Percentiles rank a stretch among this genome's conserved stretches.
Conservation (phyloP, 2,329 filamentous ascomycete genomes). For the Alternaria tenuissima region DNA sequence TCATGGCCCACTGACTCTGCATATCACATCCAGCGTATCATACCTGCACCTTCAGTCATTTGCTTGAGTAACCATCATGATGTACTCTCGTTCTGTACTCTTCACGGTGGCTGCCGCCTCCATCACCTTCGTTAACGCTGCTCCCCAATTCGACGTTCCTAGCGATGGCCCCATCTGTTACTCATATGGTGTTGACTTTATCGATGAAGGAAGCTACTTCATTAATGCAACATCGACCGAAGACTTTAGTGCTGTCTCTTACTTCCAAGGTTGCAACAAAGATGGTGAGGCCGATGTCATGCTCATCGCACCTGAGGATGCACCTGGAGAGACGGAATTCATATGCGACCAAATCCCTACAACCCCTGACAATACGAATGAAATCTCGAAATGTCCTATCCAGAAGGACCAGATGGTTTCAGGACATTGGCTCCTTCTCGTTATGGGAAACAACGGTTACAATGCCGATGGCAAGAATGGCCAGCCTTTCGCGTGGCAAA, state of each 20-base stretch:
- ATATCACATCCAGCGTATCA: conserved; percentile 4
- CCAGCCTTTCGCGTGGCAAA: conserved; percentile 56
- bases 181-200: conserved; percentile 54
- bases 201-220: conserved; percentile 55
- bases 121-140: conserved; percentile 29
- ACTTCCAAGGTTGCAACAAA: conserved; percentile 55
- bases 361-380: conserved; percentile 49
- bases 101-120: conserved; percentile 35
- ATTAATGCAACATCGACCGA: conserved; percentile 55
- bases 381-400: conserved; percentile 55
- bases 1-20: conserved; percentile 16
- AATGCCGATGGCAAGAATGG: conserved; percentile 22
- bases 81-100: conserved; percentile 34
- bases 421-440: conserved; percentile 55
- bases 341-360: conserved; percentile 54
- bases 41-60: conserved; percentile 11
- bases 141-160: conserved; percentile 20
- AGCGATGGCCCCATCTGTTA: conserved; percentile 38
- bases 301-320: conserved; percentile 44
- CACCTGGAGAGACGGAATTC: conserved; percentile 52
- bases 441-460: conserved; percentile 57
- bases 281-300: conserved; percentile 52
- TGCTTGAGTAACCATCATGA: conserved; percentile 17
- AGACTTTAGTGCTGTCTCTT: conserved; percentile 54
- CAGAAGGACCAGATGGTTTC: conserved; percentile 54